These are phyloP conservation scores for Trichosporon inkin DNA, from an alignment of 1,284 basidiomycete genomes.

Conservation along the genomic window DNA sequence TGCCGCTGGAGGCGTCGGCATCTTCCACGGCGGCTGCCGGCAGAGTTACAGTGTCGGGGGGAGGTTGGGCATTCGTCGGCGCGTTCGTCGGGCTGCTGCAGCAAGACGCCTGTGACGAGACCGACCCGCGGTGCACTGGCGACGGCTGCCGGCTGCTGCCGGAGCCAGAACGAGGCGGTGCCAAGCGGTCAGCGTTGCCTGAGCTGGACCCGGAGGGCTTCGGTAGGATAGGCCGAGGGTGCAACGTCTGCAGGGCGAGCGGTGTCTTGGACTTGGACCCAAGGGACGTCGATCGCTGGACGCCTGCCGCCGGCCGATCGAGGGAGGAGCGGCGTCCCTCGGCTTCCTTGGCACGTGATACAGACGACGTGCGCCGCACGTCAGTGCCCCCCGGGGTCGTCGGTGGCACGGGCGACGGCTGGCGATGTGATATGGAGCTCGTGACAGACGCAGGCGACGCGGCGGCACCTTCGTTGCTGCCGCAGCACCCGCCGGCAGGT, in stretches of 20 bases:
- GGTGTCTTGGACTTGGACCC: constrained; percentile 34
- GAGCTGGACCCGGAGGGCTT: constrained; percentile 20
- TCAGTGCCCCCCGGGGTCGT: neutral
- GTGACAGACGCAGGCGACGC: constrained; percentile 10
- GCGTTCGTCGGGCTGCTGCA: constrained; percentile 14
- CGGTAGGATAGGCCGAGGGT: constrained; percentile 34
- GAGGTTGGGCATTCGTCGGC: constrained; percentile 1
- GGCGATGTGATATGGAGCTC: constrained; percentile 7
- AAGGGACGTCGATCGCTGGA: constrained; percentile 30
- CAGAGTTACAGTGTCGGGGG: constrained; percentile 6
- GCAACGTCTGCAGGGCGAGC: constrained; percentile 29
- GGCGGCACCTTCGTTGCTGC: constrained; percentile 5
- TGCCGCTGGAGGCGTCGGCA: constrained; percentile 4
- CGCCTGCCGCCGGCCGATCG: neutral
- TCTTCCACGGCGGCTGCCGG: neutral
- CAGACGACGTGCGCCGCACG: constrained; percentile 19
- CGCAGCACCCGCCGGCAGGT: constrained; percentile 8
- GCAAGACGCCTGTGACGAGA: constrained; percentile 19
- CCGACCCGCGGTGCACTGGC: constrained; percentile 16
- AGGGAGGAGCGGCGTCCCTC: constrained; percentile 8
- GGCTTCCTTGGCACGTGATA: constrained; percentile 24
- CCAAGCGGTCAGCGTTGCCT: constrained; percentile 6
- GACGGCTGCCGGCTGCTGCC: constrained; percentile 18
- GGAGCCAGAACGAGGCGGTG: constrained; percentile 13
- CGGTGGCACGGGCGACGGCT: constrained; percentile 16